These are phyloP conservation scores for Naganishia onofrii DNA, from an alignment of 768 basidiomycete genomes.

Conservation along the genomic window DNA sequence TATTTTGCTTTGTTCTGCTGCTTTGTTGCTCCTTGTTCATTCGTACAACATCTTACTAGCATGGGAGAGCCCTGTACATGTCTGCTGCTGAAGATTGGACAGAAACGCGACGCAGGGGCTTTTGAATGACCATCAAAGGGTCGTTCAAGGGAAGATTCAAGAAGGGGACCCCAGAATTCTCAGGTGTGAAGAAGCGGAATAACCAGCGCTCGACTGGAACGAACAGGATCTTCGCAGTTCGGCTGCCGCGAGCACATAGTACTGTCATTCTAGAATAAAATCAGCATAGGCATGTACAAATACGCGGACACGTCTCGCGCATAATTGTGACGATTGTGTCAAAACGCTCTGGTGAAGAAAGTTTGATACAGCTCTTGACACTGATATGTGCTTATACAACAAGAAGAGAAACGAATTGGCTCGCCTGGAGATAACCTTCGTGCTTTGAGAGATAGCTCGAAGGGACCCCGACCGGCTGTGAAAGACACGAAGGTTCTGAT, in stretches of 20 bases:
- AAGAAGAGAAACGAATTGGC: background rate
- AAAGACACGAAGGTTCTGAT: background rate
- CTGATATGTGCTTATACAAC: background rate
- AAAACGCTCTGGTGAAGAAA: background rate
- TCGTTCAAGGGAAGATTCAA: too few relatives aligned
- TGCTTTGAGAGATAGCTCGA: background rate
- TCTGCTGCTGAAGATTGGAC: too few relatives aligned
- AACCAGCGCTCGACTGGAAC: background rate
- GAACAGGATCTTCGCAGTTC: background rate
- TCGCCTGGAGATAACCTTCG: background rate
- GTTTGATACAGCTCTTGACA: background rate
- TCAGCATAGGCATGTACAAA: too few relatives aligned
- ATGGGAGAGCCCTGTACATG: too few relatives aligned
- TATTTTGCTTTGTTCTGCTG: too few relatives aligned
- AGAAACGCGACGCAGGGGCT: background rate
- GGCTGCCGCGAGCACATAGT: background rate
- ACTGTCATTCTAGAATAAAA: background rate
- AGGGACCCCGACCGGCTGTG: background rate
- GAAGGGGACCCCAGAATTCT: background rate
- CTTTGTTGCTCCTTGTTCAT: too few relatives aligned
- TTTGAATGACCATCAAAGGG: too few relatives aligned
- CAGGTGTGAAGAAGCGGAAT: background rate
- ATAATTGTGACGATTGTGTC: too few relatives aligned
- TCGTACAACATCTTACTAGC: too few relatives aligned
- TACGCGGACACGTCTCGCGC: too few relatives aligned